Evolutionary conservation across 371 early-diverging fungal genomes (phyloP).

Genomic region (Zopfochytrium polystomum): DNA sequence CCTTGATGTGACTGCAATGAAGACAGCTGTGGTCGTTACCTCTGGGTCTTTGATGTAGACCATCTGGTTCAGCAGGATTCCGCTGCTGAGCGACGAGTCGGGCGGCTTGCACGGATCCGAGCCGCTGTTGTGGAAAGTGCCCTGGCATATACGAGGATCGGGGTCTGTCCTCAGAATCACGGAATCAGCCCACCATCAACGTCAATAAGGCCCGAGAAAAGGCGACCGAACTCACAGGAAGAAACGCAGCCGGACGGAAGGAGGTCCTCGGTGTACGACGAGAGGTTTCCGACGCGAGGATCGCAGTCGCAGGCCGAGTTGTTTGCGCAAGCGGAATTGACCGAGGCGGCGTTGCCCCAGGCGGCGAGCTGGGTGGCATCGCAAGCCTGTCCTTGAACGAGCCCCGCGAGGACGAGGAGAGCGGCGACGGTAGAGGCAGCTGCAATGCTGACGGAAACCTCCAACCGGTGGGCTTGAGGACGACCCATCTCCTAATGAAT

Average conservation of each 20-base stretch:
- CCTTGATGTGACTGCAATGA: background rate
- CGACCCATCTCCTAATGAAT: too few relatives aligned
- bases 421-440: background rate
- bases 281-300: background rate
- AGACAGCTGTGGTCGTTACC: background rate
- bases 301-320: background rate
- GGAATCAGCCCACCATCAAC: background rate
- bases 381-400: background rate
- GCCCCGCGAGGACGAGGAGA: background rate
- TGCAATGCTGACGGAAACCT: too few relatives aligned
- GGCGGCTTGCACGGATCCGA: conserved; percentile 16
- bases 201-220: background rate
- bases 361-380: background rate
- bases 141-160: background rate
- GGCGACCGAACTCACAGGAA: background rate
- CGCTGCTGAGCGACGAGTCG: background rate
- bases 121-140: background rate
- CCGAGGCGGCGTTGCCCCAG: background rate
- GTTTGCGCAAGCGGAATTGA: background rate
- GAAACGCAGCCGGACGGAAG: background rate
- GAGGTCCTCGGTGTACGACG: background rate
- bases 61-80: background rate
- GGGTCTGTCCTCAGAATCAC: background rate
- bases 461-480: too few relatives aligned
- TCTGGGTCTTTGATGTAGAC: conserved; percentile 21